These are phyloP conservation scores for Yamadazyma dendronema DNA, from an alignment of 1,139 yeast genomes.

Conservation along the genomic window DNA sequence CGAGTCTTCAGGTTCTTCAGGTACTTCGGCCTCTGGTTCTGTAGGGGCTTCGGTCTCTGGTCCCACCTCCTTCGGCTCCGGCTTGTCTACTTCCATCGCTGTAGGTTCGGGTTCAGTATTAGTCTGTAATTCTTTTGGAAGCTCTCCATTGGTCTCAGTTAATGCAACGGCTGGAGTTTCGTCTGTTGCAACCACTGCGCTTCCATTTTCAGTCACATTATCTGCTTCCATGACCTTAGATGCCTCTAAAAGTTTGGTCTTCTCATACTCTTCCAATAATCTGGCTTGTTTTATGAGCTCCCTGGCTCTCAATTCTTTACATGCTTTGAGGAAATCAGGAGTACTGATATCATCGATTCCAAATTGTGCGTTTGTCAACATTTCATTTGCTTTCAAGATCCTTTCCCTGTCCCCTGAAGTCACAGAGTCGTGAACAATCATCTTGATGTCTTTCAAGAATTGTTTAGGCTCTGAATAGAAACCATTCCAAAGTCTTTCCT, in stretches of 20 bases:
- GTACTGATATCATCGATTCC: slow-evolving; percentile 86
- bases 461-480: slow-evolving; percentile 91
- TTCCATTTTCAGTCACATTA: not conserved
- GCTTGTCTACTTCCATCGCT: not conserved
- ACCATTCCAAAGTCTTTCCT: slow-evolving; percentile 96
- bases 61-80: not conserved
- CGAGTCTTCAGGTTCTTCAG: slow-evolving; percentile 1
- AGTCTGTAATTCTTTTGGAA: no score
- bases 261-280: slow-evolving; percentile 30
- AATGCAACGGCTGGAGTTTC: not conserved
- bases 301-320: slow-evolving; percentile 70
- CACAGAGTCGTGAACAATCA: slow-evolving; percentile 78
- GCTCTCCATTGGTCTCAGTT: no score
- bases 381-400: slow-evolving; percentile 85
- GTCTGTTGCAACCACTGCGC: not conserved
- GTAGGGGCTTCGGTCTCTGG: slow-evolving; percentile 1
- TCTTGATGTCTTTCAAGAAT: slow-evolving; percentile 76
- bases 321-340: slow-evolving; percentile 71
- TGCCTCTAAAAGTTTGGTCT: not conserved
- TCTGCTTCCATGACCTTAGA: not conserved
- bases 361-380: slow-evolving; percentile 95
- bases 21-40: slow-evolving; percentile 19
- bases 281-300: slow-evolving; percentile 57
- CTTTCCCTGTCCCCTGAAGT: slow-evolving; percentile 82
- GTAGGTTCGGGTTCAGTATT: no score